A percentile compares a stretch with the other conserved stretches of the same genome.
phyloP scores from a whole-genome alignment of 2,329 filamentous ascomycete genomes.

The Tolypocladium ovalisporum region DNA sequence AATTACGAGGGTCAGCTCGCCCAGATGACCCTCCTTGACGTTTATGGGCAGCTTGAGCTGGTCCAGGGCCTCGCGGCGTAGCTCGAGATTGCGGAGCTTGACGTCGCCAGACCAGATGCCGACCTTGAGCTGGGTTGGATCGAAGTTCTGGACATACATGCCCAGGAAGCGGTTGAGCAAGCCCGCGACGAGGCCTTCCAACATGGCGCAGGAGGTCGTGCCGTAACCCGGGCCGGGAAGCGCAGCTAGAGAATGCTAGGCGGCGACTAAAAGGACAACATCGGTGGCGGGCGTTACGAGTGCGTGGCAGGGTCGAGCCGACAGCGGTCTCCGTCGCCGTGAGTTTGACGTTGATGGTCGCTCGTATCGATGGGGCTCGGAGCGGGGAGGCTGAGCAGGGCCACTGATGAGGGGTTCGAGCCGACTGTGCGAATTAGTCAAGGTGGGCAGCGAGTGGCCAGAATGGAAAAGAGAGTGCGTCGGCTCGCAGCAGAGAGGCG shows the following conservation, averaged over 20 bases:
- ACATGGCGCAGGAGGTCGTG: conserved; percentile 58
- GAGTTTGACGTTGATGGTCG: neutral
- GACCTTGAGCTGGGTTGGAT: conserved; percentile 93
- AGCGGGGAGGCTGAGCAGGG: neutral
- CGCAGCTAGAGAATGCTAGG: conserved; percentile 5
- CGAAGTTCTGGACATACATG: conserved; percentile 99
- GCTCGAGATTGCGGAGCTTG: conserved; percentile 82
- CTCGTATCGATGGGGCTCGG: neutral
- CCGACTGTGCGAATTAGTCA: neutral
- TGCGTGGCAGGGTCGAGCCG: neutral
- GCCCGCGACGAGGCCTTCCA: conserved; percentile 93
- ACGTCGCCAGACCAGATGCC: conserved; percentile 99
- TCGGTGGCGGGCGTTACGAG: conserved; percentile 4
- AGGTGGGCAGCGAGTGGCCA: neutral
- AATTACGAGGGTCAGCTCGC: conserved; percentile 82
- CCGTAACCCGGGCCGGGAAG: conserved; percentile 61
- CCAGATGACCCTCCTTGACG: conserved; percentile 89
- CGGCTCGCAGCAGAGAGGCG: neutral
- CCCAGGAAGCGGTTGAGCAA: conserved; percentile 98
- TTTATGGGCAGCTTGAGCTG: conserved; percentile 95
- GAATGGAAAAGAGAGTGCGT: neutral
- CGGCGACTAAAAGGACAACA: conserved; percentile 7
- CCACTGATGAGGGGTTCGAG: neutral
- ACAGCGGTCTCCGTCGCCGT: neutral
- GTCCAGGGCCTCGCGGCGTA: conserved; percentile 89